Evolutionary conservation across 345 rosid genomes (phyloP).

Genomic region (Populus euphratica): DNA sequence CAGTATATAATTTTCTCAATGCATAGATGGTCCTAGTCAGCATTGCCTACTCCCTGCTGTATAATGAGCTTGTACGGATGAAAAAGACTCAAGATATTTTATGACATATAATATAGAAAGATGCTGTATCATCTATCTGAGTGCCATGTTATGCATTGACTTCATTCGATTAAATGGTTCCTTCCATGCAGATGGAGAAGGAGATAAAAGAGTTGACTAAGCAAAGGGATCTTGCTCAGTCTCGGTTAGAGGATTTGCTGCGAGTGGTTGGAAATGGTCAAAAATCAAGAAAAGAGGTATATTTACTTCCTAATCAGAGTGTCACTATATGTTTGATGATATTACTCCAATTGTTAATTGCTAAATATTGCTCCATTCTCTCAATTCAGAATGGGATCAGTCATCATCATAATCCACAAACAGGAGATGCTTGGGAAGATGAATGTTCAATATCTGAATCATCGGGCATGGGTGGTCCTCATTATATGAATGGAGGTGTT

Average conservation of each 20-base stretch:
- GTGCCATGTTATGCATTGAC: background rate
- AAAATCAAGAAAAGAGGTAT: constrained; percentile 51
- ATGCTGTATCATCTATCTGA: background rate
- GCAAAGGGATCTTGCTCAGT: constrained; percentile 85
- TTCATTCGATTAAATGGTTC: constrained; percentile 20
- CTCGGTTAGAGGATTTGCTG: constrained; percentile 72
- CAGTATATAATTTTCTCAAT: background rate
- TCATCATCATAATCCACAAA: constrained; percentile 34
- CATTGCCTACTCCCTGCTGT: background rate
- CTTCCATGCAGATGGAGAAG: constrained; percentile 69
- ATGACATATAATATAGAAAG: background rate
- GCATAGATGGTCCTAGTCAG: background rate
- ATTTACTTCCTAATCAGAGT: background rate
- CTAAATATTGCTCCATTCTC: constrained; percentile 18
- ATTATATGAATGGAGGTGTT: constrained; percentile 7
- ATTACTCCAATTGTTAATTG: background rate
- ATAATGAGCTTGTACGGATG: background rate
- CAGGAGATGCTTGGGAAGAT: constrained; percentile 58
- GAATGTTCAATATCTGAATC: constrained; percentile 60
- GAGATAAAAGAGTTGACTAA: constrained; percentile 69
- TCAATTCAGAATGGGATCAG: constrained; percentile 42
- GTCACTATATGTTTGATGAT: background rate
- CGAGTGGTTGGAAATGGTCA: constrained; percentile 53
- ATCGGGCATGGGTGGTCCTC: constrained; percentile 43
- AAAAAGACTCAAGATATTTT: background rate